Percentiles rank a stretch among this genome's conserved stretches.
Evolutionary conservation across 148 eudicot species (phyloP).

Genomic region (Euryodendron excelsum): DNA sequence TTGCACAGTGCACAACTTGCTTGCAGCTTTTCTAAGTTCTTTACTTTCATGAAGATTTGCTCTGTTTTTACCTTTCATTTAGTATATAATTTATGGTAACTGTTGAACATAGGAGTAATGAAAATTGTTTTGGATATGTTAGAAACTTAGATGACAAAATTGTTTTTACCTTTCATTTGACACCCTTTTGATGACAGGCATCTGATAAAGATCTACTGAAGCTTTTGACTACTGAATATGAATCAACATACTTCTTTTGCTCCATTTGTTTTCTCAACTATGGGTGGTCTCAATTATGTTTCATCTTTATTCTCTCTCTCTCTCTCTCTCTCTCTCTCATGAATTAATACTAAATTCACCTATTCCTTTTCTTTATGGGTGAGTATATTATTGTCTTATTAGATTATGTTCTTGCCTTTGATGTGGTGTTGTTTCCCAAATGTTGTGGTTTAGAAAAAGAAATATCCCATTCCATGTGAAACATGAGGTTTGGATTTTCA

Average conservation of each 20-base stretch:
- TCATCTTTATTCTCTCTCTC: conserved; percentile 11
- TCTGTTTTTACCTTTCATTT: background rate
- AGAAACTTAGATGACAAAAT: no score
- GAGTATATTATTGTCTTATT: background rate
- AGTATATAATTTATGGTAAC: background rate
- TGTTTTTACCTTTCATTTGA: no score
- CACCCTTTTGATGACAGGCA: conserved; percentile 10
- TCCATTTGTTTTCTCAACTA: conserved; percentile 16
- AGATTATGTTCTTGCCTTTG: conserved; percentile 23
- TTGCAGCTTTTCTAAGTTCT: background rate
- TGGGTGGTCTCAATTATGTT: conserved; percentile 1
- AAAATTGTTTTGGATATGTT: conserved; percentile 8
- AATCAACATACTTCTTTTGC: conserved; percentile 13
- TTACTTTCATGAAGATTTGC: background rate
- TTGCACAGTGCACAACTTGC: background rate
- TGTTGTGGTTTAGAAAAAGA: background rate
- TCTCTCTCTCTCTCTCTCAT: background rate
- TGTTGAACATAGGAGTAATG: background rate
- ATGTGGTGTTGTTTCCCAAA: background rate
- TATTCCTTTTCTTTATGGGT: conserved; percentile 3
- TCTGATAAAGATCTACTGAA: conserved; percentile 14
- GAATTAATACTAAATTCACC: background rate
- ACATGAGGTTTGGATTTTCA: background rate
- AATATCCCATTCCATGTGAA: conserved; percentile 11
- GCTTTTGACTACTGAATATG: conserved; percentile 18